Evolutionary conservation across 2,329 filamentous ascomycete species (phyloP), one percentile per base, ranked within the genome.

Genomic region (Scedosporium boydii): DNA sequence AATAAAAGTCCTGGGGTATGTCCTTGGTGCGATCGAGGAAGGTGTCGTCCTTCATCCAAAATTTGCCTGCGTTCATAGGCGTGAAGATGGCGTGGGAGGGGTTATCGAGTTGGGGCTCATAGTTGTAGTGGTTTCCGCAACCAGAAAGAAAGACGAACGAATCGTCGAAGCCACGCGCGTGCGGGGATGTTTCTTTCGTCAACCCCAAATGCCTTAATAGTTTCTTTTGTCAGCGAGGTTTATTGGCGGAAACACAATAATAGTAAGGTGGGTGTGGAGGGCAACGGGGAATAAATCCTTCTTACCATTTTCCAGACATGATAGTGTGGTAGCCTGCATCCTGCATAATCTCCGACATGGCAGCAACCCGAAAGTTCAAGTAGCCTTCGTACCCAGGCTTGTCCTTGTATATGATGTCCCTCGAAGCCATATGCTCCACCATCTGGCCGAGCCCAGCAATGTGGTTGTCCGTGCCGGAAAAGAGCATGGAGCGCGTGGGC

Each of bases 371-470:
- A 65, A 83, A 79, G 63, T 87, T 87, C 41, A 87, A 74, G 66
- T 87, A 87, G 0, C 85, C 84, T 69, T 87, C 84, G 63, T 87
- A 85, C 0, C 84, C 84, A 0, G 83, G 83, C 73, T 80, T 78
- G 10, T 79, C 84, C 5, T 63, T 60, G 42, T 82, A 75, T 67
- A 85, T 82, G 0, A 80, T 70, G 6, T 23, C 27, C 27, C 69
- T 59, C 14, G 68, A 70, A 66, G 70, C 69, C 6, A 67, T 72
- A 16, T 70, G 85, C 72, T 85, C 82, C 65, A 82, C 78, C 63
- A 87, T 70, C 63, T 84, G 84, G 2, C 83, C 84, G 2, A 87
- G 74, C 1, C 85, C 80, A 9, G 80, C 80, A 62, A 83, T 82
- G 68, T 83, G 83, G 67, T 86, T 79, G 67, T 86, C 84, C 0